phyloP scores from a whole-genome alignment of 1,284 basidiomycete species.

The Boletus hoseneyae region DNA sequence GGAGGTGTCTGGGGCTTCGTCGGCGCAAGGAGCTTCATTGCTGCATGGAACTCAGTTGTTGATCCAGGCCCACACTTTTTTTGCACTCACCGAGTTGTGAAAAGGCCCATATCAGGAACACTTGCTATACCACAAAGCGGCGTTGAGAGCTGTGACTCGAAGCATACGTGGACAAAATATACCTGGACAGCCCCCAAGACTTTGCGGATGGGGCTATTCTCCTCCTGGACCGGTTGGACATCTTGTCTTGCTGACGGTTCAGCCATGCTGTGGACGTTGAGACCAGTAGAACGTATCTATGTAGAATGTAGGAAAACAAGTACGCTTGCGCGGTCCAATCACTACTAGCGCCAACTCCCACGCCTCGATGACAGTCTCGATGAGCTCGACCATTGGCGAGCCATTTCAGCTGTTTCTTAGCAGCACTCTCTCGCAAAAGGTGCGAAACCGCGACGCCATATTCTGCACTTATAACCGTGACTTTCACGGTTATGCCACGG shows the following conservation, averaged over 20 bases:
- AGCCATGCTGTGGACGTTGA: constrained; percentile 18
- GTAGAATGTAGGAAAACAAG: constrained; percentile 1
- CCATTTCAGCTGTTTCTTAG: constrained; percentile 58
- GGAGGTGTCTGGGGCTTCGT: constrained; percentile 28
- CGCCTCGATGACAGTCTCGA: constrained; percentile 24
- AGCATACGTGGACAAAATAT: constrained; percentile 8
- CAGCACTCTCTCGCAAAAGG: constrained; percentile 30
- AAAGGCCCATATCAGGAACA: constrained; percentile 57
- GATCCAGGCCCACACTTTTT: not conserved
- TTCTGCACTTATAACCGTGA: constrained; percentile 43
- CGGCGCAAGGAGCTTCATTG: constrained; percentile 43
- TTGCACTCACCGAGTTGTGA: constrained; percentile 56
- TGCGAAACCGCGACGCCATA: constrained; percentile 25
- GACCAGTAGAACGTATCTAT: not conserved
- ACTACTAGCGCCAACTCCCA: constrained; percentile 17
- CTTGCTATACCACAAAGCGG: constrained; percentile 47
- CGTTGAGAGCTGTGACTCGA: constrained; percentile 1
- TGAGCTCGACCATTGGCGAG: constrained; percentile 52
- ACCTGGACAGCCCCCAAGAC: constrained; percentile 24
- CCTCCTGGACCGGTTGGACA: constrained; percentile 16
- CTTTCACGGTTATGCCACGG: constrained; percentile 55
- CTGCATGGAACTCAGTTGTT: constrained; percentile 29
- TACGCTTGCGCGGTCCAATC: too few relatives aligned
- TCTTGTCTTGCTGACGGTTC: constrained; percentile 25
- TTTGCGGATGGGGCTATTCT: constrained; percentile 25